Evolutionary conservation across 1,139 yeast genomes (phyloP).

Genomic region (Pneumocystis oryctolagi): DNA sequence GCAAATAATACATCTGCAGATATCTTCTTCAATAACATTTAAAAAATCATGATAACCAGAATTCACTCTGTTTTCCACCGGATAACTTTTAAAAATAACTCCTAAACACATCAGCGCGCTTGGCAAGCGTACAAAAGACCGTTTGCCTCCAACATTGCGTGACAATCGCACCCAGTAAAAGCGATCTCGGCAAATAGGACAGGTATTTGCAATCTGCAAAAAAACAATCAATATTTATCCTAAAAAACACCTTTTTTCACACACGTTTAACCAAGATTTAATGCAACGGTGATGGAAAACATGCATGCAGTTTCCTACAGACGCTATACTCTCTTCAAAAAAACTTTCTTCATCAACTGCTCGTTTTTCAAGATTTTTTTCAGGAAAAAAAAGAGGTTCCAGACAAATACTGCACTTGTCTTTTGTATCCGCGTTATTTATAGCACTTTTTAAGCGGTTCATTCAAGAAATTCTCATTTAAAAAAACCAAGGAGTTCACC

Average conservation of each 20-base stretch:
- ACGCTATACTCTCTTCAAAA: not conserved
- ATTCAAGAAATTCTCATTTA: not conserved
- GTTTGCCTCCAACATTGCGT: not conserved
- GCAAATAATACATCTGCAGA: conserved; percentile 20
- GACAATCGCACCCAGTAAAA: not conserved
- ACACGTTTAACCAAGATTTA: not conserved
- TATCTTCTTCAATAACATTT: not conserved
- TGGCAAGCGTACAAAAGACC: not conserved
- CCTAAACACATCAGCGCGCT: not conserved
- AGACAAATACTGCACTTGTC: not conserved
- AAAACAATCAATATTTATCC: not conserved
- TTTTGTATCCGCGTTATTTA: not conserved
- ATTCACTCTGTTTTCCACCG: not conserved
- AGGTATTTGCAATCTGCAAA: not conserved
- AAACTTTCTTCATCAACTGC: not conserved
- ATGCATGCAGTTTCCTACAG: not conserved
- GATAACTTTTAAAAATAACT: not conserved
- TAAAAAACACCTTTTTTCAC: not conserved
- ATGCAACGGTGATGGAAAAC: not conserved
- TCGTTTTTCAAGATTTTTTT: not conserved
- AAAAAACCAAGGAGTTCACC: not conserved
- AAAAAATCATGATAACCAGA: not conserved
- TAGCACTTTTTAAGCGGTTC: too few relatives aligned
- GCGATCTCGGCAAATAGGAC: not conserved
- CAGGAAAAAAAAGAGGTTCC: not conserved